phyloP scores from a whole-genome alignment of 805 yeast species.

The Ogataea pignaliae region DNA sequence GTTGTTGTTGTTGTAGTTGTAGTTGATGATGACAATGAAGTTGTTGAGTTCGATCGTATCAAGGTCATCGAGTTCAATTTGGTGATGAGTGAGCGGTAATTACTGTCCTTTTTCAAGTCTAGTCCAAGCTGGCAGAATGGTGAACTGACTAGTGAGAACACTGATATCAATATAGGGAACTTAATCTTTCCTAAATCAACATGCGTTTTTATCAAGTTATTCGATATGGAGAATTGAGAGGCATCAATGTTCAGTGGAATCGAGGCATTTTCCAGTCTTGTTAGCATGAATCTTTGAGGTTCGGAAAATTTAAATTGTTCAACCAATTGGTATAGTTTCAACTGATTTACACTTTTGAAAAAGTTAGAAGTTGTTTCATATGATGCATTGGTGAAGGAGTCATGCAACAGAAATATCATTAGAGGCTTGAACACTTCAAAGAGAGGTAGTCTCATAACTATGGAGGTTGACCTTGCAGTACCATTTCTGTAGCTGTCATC shows the following conservation, averaged over 20 bases:
- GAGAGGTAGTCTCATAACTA: conserved; percentile 39
- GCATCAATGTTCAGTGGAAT: conserved; percentile 6
- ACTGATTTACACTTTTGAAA: conserved; percentile 13
- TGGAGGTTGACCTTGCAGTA: conserved; percentile 41
- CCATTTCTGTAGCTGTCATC: conserved; percentile 34
- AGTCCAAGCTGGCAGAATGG: conserved; percentile 26
- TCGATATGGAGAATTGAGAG: conserved; percentile 14
- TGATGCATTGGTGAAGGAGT: conserved; percentile 27
- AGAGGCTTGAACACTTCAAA: conserved; percentile 48
- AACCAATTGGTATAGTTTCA: conserved; percentile 28
- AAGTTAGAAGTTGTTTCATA: conserved; percentile 8
- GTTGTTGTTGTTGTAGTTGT: no score
- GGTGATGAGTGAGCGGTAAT: conserved; percentile 18
- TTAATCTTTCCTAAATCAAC: conserved; percentile 16
- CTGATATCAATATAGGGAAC: conserved; percentile 30
- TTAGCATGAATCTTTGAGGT: conserved; percentile 17
- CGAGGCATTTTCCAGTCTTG: conserved; percentile 17
- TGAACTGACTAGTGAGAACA: conserved; percentile 24
- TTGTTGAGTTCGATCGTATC: background rate
- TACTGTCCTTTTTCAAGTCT: conserved; percentile 26
- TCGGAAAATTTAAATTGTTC: conserved; percentile 7
- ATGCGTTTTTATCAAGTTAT: conserved; percentile 17
- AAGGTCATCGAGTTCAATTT: conserved; percentile 7
- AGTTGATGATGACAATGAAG: no score
- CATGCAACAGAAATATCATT: conserved; percentile 41